Evolutionary conservation across 2,329 filamentous ascomycete genomes (phyloP).

Genomic region (Acrodontium crateriforme): DNA sequence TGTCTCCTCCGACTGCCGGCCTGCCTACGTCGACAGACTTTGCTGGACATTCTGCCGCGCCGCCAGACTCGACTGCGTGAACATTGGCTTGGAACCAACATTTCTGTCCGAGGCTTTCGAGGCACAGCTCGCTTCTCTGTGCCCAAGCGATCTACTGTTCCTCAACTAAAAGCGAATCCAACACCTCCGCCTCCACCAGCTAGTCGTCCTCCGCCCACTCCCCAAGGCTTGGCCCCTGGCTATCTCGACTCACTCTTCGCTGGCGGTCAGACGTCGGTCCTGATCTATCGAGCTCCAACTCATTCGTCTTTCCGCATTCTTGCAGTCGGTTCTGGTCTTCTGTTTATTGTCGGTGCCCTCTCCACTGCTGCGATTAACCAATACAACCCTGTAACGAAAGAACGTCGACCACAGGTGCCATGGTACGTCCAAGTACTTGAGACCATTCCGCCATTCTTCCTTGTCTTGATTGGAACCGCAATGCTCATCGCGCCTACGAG

Average conservation of each 20-base stretch:
- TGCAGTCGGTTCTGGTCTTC: too few species aligned
- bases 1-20: conserved; percentile 11
- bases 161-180: too few species aligned
- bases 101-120: too few species aligned
- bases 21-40: conserved; percentile 8
- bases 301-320: conserved; percentile 15
- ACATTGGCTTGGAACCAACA: too few species aligned
- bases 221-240: background rate
- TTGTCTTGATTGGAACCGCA: conserved; percentile 6
- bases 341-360: conserved; percentile 8
- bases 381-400: too few species aligned
- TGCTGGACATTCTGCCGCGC: conserved; percentile 3
- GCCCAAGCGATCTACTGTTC: too few species aligned
- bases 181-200: background rate
- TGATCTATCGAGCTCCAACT: conserved; percentile 13
- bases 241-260: conserved; percentile 5
- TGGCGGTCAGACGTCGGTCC: conserved; percentile 5
- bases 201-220: background rate
- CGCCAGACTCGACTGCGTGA: background rate
- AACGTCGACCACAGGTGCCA: too few species aligned
- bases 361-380: too few species aligned
- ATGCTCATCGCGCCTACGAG: conserved; percentile 12
- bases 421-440: too few species aligned
- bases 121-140: too few species aligned
- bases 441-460: too few species aligned